A percentile compares a stretch with the other conserved stretches of the same genome.
Conservation (phyloP, 1,284 basidiomycete species). For the Leccinum colubrinum region DNA sequence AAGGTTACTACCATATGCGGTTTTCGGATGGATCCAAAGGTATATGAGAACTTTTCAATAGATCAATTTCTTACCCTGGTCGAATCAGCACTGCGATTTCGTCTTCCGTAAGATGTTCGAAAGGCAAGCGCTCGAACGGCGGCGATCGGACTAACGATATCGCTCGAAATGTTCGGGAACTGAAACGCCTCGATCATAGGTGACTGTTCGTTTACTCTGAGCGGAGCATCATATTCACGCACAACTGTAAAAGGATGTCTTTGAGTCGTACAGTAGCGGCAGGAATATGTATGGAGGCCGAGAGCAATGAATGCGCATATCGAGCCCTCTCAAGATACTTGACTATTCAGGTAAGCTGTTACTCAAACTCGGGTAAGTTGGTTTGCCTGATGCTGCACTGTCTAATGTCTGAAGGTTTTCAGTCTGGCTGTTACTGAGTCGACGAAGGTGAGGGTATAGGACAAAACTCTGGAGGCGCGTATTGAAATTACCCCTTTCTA, state of each 20-base stretch:
- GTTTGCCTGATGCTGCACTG: conserved; percentile 22
- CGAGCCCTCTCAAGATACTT: conserved; percentile 56
- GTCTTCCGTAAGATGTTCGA: conserved; percentile 82
- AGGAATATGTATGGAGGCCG: conserved; percentile 76
- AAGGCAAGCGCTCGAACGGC: conserved; percentile 46
- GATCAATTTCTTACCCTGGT: conserved; percentile 15
- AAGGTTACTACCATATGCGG: conserved; percentile 69
- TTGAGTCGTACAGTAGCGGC: conserved; percentile 74
- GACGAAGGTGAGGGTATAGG: conserved; percentile 46
- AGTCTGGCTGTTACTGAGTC: conserved; percentile 59
- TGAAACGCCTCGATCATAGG: conserved; percentile 64
- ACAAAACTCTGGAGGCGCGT: background rate
- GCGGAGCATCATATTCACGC: conserved; percentile 11
- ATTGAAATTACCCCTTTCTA: conserved; percentile 27
- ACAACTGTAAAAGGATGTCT: conserved; percentile 56
- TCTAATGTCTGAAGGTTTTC: conserved; percentile 14
- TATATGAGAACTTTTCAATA: conserved; percentile 25
- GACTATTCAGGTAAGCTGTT: conserved; percentile 58
- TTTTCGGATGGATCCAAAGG: conserved; percentile 73
- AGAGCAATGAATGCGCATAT: conserved; percentile 64
- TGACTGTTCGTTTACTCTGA: conserved; percentile 26
- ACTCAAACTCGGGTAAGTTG: conserved; percentile 54
- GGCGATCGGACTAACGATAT: conserved; percentile 47
- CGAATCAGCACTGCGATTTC: conserved; percentile 68
- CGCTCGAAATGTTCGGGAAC: conserved; percentile 54